Percentiles rank a stretch among this genome's conserved stretches.
Conservation (phyloP, 495 filamentous ascomycete genomes). For the Niebla homalea region DNA sequence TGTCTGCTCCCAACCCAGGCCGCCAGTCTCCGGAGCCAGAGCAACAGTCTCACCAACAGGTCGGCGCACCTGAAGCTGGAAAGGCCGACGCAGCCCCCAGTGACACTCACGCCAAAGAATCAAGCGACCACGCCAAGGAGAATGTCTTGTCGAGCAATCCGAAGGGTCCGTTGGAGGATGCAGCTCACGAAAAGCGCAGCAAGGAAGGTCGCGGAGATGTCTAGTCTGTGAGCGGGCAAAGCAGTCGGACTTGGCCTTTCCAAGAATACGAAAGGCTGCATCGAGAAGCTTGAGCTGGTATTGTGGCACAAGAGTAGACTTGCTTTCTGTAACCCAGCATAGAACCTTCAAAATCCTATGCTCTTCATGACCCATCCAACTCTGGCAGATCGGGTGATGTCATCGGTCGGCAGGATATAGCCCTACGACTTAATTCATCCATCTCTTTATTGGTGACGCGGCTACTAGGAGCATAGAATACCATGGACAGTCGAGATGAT, state of each 20-base stretch:
- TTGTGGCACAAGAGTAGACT: not conserved
- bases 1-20: conserved; percentile 50
- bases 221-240: not conserved
- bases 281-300: no score
- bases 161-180: conserved; percentile 50
- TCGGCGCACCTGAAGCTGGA: conserved; percentile 41
- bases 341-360: no score
- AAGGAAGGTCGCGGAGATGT: conserved; percentile 26
- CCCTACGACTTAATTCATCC: no score
- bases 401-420: no score
- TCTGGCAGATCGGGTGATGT: no score
- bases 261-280: no score
- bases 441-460: no score
- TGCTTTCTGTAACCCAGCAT: no score
- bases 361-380: no score
- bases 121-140: conserved; percentile 26
- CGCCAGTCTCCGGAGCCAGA: conserved; percentile 75
- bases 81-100: conserved; percentile 28
- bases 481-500: no score
- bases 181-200: conserved; percentile 49
- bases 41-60: conserved; percentile 50
- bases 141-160: conserved; percentile 47
- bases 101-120: conserved; percentile 26
- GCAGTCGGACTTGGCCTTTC: not conserved
- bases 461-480: no score